Evolutionary conservation across 148 eudicot species (phyloP), one percentile per base, ranked within the genome.

Genomic region (Silene conica): DNA sequence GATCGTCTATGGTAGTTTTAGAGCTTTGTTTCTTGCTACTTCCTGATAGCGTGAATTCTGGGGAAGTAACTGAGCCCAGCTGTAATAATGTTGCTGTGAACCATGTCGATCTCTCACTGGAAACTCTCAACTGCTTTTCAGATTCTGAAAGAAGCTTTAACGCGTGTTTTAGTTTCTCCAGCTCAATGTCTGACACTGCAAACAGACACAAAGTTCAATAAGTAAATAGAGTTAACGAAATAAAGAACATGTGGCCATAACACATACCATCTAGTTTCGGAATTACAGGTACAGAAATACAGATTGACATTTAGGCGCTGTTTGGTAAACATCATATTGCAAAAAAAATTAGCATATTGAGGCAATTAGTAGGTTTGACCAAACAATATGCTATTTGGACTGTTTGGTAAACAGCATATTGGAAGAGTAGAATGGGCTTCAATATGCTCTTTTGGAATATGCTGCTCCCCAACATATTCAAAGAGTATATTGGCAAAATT

Each of bases 101-200:
- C 99, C 99, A 95, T 72, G 97, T 95, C 48, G 99, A 90, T 22
- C 92, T 88, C 80, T 95, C 99, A 70, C 92, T 90, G 16, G 97
- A 92, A 80, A 85, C 90, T 82, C 96, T 83, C n/a, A 95, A 79
- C 76, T 92, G 99, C 76, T 90, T 95, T 85, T 95, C 99, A 28
- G 99, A 92, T 63, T 92, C 99, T 52, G 99, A 95, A 63, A 95
- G 96, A 83, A 95, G 96, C 83, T 87, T 89, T 57, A 95, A 70
- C 59, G 99, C 99, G 74, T 87, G 89, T 86, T 87, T 90, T 73
- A 95, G 76, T 79, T 88, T 90, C 77, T 89, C 96, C 84, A 95
- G 64, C 81, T 95, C 99, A 61, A 85, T 72, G 75, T 90, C 93
- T 38, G 86, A 87, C 85, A 95, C 99, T 95, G 89, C 72, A 68